Evolutionary conservation across 2,329 filamentous ascomycete species (phyloP).

Genomic region (Exophiala sideris): DNA sequence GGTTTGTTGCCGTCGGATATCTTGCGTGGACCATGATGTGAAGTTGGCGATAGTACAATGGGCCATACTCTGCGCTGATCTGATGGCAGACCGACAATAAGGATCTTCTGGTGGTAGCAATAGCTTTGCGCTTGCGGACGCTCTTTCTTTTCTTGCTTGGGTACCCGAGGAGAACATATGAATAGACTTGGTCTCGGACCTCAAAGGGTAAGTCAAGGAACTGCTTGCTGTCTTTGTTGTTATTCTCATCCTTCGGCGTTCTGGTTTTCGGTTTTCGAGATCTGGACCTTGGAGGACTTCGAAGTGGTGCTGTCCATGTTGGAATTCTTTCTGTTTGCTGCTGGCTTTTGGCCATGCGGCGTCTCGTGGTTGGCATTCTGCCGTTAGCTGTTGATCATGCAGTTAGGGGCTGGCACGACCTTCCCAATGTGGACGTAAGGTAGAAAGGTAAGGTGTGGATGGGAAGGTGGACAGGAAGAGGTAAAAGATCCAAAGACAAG

Average conservation of each 20-base stretch:
- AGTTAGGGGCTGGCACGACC: too few species aligned
- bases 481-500: too few species aligned
- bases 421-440: too few species aligned
- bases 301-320: too few species aligned
- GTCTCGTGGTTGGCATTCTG: too few species aligned
- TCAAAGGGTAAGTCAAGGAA: conserved; percentile 10
- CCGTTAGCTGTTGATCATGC: too few species aligned
- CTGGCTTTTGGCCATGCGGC: too few species aligned
- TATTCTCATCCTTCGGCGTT: background rate
- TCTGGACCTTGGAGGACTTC: background rate
- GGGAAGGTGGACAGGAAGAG: too few species aligned
- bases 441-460: too few species aligned
- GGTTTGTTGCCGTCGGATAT: background rate
- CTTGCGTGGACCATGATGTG: background rate
- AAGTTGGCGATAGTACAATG: background rate
- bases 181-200: conserved; percentile 5
- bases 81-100: background rate
- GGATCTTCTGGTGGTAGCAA: background rate
- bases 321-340: too few species aligned
- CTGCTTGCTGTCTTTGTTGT: background rate
- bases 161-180: background rate
- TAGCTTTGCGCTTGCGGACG: background rate
- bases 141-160: background rate
- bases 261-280: background rate
- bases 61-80: background rate